Base-by-base conservation (phyloP, 2,329 filamentous ascomycete genomes). In the Aureobasidium sp. region DNA sequence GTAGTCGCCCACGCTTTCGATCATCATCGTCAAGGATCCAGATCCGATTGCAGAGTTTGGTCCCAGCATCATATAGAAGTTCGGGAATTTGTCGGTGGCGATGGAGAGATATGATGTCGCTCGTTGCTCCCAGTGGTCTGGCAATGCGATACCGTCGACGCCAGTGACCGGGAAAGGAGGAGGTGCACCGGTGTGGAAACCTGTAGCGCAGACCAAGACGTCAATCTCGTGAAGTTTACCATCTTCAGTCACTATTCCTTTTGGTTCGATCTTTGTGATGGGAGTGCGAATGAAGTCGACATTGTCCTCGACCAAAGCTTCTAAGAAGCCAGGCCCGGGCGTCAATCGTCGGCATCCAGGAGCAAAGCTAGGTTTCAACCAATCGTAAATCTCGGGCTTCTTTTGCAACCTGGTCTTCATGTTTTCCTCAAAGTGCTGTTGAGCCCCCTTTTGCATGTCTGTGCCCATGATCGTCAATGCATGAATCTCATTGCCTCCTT, bases 261-360 rank as follows among this genome's bases (percentile, higher is more conserved):
- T 67, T 8, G 70, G 65, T 6, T 72, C 71, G 62, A 79, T 75
- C 15, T 69, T 67, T 17, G 67, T 63, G 64, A 81, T 78, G 1
- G 67, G 69, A 34, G 75, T 73, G 27, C 72, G 73, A 34, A 79
- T 72, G 7, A 74, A 73, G n/a, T 72, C 68, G 5, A 82, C 77
- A 51, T 83, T 82, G 12, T 73, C 70, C 58, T 76, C 65, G 3
- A 71, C 71, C 42, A 81, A 69, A 74, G 80, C 77, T 66, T 82
- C 78, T 9, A 83, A 75, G 66, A 80, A 83, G 0, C 80, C 79
- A 27, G 78, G 77, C 0, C 80, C 80, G 0, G 80, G 81, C 0
- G 80, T 81, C 20, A 80, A 65, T 2, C 80, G 73, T 11, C 79
- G 72, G 62, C 80, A 82, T 1, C 79, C 79, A 7, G 75, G 75